Conservation (phyloP, 164 flowering plant genomes). For the Cinnamomum chago region DNA sequence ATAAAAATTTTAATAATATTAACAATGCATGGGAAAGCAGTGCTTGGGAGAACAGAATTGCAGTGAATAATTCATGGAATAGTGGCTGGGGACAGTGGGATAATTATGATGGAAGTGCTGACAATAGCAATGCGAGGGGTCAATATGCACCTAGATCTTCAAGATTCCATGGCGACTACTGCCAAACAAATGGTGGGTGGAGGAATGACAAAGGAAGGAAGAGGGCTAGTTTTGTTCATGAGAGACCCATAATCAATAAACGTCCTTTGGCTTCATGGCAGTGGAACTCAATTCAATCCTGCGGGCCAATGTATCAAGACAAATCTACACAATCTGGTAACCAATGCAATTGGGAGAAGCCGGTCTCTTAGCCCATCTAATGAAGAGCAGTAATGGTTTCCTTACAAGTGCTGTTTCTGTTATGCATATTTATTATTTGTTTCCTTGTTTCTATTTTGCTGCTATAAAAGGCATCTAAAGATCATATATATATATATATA, state of each 20-base stretch:
- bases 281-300: conserved; percentile 21
- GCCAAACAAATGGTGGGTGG: conserved; percentile 24
- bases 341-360: conserved; percentile 4
- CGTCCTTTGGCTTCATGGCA: conserved; percentile 16
- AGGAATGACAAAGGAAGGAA: conserved; percentile 27
- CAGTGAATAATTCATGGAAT: conserved; percentile 21
- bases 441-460: too few relatives aligned
- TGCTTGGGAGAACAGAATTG: conserved; percentile 7
- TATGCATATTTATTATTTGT: too few relatives aligned
- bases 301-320: conserved; percentile 6
- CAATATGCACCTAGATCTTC: conserved; percentile 8
- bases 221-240: conserved; percentile 26
- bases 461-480: too few relatives aligned
- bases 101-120: conserved; percentile 4
- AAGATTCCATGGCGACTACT: conserved; percentile 31
- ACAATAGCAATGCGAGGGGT: conserved; percentile 9
- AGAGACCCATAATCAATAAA: conserved; percentile 16
- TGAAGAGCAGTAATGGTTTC: not conserved
- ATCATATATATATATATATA: too few relatives aligned
- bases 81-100: conserved; percentile 16
- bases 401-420: too few relatives aligned
- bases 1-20: too few relatives aligned
- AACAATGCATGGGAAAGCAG: conserved; percentile 30
- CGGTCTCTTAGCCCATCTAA: not conserved
- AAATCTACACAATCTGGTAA: not conserved